Conservation (phyloP, 2,329 filamentous ascomycete genomes). For the Dendrostoma leiphaemia region DNA sequence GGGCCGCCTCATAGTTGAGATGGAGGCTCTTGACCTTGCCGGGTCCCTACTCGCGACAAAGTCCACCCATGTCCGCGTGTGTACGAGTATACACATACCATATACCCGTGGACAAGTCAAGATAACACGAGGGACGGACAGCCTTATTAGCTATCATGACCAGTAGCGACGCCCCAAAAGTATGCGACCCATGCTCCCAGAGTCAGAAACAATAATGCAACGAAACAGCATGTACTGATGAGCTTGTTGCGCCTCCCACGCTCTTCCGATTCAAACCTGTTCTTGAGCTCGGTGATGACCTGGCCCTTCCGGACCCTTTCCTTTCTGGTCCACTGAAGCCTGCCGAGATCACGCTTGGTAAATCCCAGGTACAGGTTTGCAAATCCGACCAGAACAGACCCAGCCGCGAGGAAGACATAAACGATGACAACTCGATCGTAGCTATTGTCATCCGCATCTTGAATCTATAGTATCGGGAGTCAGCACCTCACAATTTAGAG, state of each 20-base stretch:
- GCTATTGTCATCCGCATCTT: conserved; percentile 55
- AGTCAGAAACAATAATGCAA: conserved; percentile 41
- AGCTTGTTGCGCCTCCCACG: conserved; percentile 35
- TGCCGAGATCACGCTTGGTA: conserved; percentile 38
- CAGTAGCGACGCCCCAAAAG: conserved; percentile 59
- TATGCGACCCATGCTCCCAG: conserved; percentile 54
- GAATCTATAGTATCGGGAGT: no score
- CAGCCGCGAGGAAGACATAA: conserved; percentile 52
- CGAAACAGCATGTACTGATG: conserved; percentile 43
- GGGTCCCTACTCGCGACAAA: no score
- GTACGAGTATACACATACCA: no score
- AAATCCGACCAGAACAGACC: conserved; percentile 43
- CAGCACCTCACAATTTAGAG: no score
- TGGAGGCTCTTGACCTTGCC: no score
- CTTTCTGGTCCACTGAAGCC: conserved; percentile 58
- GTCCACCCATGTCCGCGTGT: no score
- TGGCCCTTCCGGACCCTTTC: conserved; percentile 45
- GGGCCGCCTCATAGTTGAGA: no score
- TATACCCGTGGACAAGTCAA: neutral
- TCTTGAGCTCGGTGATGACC: conserved; percentile 40
- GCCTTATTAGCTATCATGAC: conserved; percentile 42
- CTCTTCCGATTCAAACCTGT: conserved; percentile 35
- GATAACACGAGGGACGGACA: neutral
- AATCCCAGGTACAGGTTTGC: conserved; percentile 37
- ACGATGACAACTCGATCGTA: conserved; percentile 55